These are phyloP conservation scores for Saccharomyces eubayanus DNA, from an alignment of 805 yeast species.

Conservation along the genomic window DNA sequence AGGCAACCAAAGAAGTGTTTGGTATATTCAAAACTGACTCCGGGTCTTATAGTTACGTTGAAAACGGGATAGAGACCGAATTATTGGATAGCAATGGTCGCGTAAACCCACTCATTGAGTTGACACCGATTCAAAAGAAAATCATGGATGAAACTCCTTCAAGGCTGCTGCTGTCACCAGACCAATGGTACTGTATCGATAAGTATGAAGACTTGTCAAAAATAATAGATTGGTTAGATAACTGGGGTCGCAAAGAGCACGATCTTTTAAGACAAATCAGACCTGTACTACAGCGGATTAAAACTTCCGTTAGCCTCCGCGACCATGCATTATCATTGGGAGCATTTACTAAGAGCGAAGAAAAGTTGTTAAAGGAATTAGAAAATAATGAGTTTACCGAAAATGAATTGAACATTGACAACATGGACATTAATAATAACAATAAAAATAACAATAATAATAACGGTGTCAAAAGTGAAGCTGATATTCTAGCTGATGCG, in stretches of 20 bases:
- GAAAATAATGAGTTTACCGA: constrained; percentile 32
- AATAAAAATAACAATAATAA: not conserved
- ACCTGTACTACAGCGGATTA: constrained; percentile 9
- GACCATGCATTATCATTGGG: constrained; percentile 44
- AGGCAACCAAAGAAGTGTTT: constrained; percentile 23
- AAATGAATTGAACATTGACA: constrained; percentile 22
- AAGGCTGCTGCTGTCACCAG: constrained; percentile 39
- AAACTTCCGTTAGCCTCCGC: constrained; percentile 48
- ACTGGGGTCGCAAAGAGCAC: constrained; percentile 68
- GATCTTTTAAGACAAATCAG: constrained; percentile 53
- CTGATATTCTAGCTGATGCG: constrained; percentile 4
- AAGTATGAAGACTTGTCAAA: constrained; percentile 45
- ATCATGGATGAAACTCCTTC: constrained; percentile 58
- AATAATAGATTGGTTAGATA: constrained; percentile 59
- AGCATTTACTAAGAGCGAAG: constrained; percentile 36
- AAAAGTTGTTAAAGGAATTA: constrained; percentile 35
- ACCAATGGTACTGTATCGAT: constrained; percentile 69
- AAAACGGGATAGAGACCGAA: constrained; percentile 10
- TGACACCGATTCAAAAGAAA: constrained; percentile 45
- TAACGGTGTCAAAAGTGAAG: constrained; percentile 3
- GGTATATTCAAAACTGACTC: constrained; percentile 16
- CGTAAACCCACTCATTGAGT: constrained; percentile 9
- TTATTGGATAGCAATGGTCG: constrained; percentile 13
- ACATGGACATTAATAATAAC: not conserved
- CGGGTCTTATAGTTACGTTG: constrained; percentile 10